Base-by-base conservation (phyloP, 495 filamentous ascomycete genomes). In the Penicillium coffeae region DNA sequence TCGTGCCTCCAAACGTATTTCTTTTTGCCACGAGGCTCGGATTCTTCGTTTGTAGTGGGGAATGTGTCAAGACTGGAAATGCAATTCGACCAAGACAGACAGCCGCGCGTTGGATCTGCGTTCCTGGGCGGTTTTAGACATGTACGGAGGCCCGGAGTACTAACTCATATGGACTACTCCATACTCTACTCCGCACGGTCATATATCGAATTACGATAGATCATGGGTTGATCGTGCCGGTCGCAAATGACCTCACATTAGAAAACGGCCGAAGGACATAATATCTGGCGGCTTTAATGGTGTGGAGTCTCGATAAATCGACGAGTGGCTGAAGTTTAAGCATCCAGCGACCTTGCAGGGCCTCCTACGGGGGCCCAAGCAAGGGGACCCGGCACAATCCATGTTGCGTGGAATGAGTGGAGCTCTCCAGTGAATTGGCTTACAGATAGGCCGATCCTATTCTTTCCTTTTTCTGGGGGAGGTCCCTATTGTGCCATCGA, bases 231-330 rank as follows among this genome's bases (percentile, higher is more conserved):
- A 22, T 42, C 27, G 35, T 38, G 32, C 38, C 21, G 39, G 41
- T 44, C 43, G 41, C 42, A 44, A n/a, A 38, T 36, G 40, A 21
- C 20, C 25, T 41, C 14, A 39, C 15, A 21, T 45, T 43, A 21
- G 39, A 42, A 59, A 62, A 62, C 59, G 56, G 56, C 42, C 47
- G 50, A 59, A 47, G 59, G 52, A 52, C 56, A 62, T 59, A 50
- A 18, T 33, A 12, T 18, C 37, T 25, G 30, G 48, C 49, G 20
- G 21, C 8, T 10, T 30, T 27, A 8, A 10, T 20, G 21, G 21
- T 19, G 38, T 42, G 42, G 42, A 45, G 42, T 39, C 22, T 10
- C 25, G 38, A 34, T 13, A 33, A 36, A 49, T 49, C 18, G 14
- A 42, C 32, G 14, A 32, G 30, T 45, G 49, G 51, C 49, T 47